phyloP scores from a whole-genome alignment of 2,329 filamentous ascomycete species.

The Fusarium clavum region DNA sequence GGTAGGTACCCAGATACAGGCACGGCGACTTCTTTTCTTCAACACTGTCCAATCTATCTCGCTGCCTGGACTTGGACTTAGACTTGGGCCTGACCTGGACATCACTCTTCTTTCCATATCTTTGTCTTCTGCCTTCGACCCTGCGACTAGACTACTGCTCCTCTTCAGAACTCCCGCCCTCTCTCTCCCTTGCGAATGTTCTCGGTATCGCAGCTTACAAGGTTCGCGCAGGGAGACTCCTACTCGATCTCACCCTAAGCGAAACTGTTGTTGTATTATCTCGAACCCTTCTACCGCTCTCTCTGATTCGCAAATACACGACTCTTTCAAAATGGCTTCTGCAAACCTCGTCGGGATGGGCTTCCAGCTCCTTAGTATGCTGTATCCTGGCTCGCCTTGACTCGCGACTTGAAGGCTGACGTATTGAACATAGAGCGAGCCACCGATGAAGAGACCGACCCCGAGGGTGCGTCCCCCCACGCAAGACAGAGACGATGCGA shows the following conservation, averaged over 20 bases:
- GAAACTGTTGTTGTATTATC: conserved; percentile 21
- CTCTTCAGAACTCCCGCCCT: background rate
- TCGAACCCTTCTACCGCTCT: conserved; percentile 5
- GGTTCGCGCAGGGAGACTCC: conserved; percentile 44
- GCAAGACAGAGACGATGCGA: conserved; percentile 3
- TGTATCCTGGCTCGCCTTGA: background rate
- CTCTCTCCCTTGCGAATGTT: conserved; percentile 37
- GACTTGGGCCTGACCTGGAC: background rate
- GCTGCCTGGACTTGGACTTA: conserved; percentile 13
- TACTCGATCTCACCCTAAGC: conserved; percentile 24
- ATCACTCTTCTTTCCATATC: background rate
- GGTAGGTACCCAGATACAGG: background rate
- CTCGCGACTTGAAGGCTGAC: conserved; percentile 33
- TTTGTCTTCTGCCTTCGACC: background rate
- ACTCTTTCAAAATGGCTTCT: conserved; percentile 37
- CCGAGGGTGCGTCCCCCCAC: conserved; percentile 49
- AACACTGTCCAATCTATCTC: conserved; percentile 8
- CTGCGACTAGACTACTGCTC: background rate
- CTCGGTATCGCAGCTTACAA: conserved; percentile 40
- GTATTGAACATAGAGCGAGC: conserved; percentile 45
- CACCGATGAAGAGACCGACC: conserved; percentile 49
- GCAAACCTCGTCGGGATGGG: conserved; percentile 47
- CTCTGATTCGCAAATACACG: background rate
- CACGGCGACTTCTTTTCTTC: conserved; percentile 8
- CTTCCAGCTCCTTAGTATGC: conserved; percentile 50